Conservation (phyloP, 192 early-diverging fungal species). For the Kappamyces sp. region DNA sequence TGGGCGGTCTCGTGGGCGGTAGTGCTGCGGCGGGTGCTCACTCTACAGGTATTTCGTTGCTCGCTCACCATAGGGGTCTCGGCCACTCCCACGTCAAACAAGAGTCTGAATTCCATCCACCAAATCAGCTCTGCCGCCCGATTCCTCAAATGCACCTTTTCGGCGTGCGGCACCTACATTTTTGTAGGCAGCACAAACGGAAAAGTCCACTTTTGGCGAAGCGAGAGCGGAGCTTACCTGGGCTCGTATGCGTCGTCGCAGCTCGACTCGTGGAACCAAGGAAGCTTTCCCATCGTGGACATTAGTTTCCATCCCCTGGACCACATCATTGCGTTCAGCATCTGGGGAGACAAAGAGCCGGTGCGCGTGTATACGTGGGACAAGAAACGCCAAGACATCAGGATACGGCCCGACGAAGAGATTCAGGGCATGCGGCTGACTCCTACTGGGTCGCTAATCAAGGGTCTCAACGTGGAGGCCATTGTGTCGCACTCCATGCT, state of each 20-base stretch:
- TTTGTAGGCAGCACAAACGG: slow-evolving; percentile 22
- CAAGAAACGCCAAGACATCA: slow-evolving; percentile 14
- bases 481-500: slow-evolving; percentile 13
- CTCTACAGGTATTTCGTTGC: too few relatives aligned
- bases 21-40: too few relatives aligned
- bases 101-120: background rate
- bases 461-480: slow-evolving; percentile 9
- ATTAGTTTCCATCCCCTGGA: slow-evolving; percentile 38
- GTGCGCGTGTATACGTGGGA: slow-evolving; percentile 27
- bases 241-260: background rate
- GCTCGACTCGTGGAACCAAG: slow-evolving; percentile 2
- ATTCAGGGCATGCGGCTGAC: background rate
- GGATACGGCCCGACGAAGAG: background rate
- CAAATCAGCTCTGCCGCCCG: background rate
- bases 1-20: too few relatives aligned
- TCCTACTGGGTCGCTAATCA: background rate
- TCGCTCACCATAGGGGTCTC: background rate
- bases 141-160: slow-evolving; percentile 25
- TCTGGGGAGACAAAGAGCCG: slow-evolving; percentile 17
- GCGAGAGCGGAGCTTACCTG: slow-evolving; percentile 27
- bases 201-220: slow-evolving; percentile 29
- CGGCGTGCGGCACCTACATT: slow-evolving; percentile 37
- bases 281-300: slow-evolving; percentile 14
- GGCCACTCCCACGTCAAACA: background rate
- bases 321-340: slow-evolving; percentile 26